These are phyloP conservation scores for Fusarium sp. DNA, from an alignment of 2,329 filamentous ascomycete species.

Conservation along the genomic window DNA sequence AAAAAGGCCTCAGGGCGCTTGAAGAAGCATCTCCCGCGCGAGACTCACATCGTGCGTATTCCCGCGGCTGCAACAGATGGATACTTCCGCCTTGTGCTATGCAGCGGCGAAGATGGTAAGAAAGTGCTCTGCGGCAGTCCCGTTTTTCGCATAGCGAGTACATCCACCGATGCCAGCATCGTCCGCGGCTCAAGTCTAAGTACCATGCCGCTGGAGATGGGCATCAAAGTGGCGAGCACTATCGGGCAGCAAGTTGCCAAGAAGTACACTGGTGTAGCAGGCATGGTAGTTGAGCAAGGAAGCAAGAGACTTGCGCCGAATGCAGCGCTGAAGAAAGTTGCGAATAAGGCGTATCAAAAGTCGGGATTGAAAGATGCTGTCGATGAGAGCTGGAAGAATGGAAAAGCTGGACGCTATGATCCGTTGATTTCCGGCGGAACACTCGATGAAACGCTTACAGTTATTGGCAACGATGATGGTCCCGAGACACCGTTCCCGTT, in stretches of 20 bases:
- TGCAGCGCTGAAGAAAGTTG: constrained; percentile 55
- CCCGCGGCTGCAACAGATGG: constrained; percentile 73
- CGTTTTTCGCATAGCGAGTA: constrained; percentile 76
- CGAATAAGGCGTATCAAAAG: constrained; percentile 53
- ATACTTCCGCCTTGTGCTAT: constrained; percentile 76
- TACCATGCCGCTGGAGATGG: constrained; percentile 75
- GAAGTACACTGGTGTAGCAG: constrained; percentile 56
- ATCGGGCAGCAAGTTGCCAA: constrained; percentile 61
- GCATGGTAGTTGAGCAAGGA: constrained; percentile 56
- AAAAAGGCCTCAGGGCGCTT: constrained; percentile 65
- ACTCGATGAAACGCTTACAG: constrained; percentile 51
- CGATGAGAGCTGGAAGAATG: constrained; percentile 54
- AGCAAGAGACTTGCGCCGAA: constrained; percentile 55
- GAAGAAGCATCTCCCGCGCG: constrained; percentile 65
- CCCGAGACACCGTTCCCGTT: constrained; percentile 67
- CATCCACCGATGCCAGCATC: constrained; percentile 70
- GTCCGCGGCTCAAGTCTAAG: constrained; percentile 73
- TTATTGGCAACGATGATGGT: constrained; percentile 64
- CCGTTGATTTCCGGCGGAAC: constrained; percentile 50
- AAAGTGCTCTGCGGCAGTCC: constrained; percentile 74
- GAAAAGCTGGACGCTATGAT: constrained; percentile 54
- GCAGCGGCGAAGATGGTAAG: constrained; percentile 58
- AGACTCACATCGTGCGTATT: constrained; percentile 74
- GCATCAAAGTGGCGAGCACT: constrained; percentile 67
- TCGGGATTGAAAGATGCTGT: constrained; percentile 47